These are phyloP conservation scores for Phytopythium boreale DNA, from an alignment of 352 stramenopile genomes.

Conservation along the genomic window DNA sequence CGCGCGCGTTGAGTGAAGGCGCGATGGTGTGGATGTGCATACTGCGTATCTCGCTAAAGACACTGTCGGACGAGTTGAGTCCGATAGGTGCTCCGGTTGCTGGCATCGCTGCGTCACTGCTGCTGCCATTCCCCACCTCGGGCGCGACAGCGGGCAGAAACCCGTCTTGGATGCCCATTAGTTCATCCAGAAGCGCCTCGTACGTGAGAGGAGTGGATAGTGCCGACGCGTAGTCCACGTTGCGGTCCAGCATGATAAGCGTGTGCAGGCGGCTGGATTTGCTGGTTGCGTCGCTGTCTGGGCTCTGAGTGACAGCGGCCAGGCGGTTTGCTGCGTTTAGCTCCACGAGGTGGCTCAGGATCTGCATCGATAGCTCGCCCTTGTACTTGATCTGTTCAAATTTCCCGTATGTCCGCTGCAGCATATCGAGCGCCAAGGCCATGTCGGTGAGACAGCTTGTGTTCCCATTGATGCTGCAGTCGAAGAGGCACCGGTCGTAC, in stretches of 20 bases:
- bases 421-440: slow-evolving; percentile 39
- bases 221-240: slow-evolving; percentile 63
- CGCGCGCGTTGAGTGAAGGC: slow-evolving; percentile 41
- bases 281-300: not conserved
- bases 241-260: slow-evolving; percentile 70
- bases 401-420: slow-evolving; percentile 54
- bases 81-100: slow-evolving; percentile 22
- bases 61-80: slow-evolving; percentile 55
- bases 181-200: slow-evolving; percentile 63
- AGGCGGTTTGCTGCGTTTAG: slow-evolving; percentile 22
- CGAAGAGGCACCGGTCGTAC: slow-evolving; percentile 45
- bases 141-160: slow-evolving; percentile 43
- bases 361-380: slow-evolving; percentile 62
- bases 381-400: slow-evolving; percentile 82
- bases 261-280: slow-evolving; percentile 38
- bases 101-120: not conserved
- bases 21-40: slow-evolving; percentile 61
- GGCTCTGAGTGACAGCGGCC: not conserved
- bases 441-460: slow-evolving; percentile 46
- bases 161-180: slow-evolving; percentile 60
- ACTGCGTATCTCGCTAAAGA: slow-evolving; percentile 62
- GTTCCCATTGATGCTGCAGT: slow-evolving; percentile 45
- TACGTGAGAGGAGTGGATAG: slow-evolving; percentile 72
- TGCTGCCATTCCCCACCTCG: not conserved
- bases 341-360: slow-evolving; percentile 66